phyloP scores from a whole-genome alignment of 768 basidiomycete species.

The Hebeloma cylindrosporum region DNA sequence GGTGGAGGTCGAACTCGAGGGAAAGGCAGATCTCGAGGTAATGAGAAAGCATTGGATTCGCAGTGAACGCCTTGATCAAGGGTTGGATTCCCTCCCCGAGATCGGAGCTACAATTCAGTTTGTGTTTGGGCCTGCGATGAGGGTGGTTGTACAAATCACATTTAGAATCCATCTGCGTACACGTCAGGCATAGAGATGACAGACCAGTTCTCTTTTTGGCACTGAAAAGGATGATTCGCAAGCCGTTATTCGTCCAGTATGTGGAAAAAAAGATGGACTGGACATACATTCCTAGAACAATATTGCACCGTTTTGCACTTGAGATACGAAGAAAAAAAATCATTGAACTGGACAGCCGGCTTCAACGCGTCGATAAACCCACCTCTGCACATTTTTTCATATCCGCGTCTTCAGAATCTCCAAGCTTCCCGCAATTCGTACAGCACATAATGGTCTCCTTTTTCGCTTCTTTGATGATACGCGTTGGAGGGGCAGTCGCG shows the following conservation, averaged over 20 bases:
- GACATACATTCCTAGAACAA: slow-evolving; percentile 16
- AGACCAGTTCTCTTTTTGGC: slow-evolving; percentile 19
- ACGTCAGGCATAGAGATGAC: background rate
- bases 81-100: slow-evolving; percentile 14
- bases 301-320: slow-evolving; percentile 17
- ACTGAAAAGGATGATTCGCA: slow-evolving; percentile 3
- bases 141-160: too few relatives aligned
- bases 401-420: slow-evolving; percentile 4
- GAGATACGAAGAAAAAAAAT: background rate
- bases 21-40: slow-evolving; percentile 18
- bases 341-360: background rate
- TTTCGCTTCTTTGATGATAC: slow-evolving; percentile 15
- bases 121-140: slow-evolving; percentile 16
- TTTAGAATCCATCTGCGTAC: background rate
- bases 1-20: slow-evolving; percentile 13
- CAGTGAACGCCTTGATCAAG: slow-evolving; percentile 17
- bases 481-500: slow-evolving; percentile 13
- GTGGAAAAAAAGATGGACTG: background rate
- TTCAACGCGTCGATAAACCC: background rate
- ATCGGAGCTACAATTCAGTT: slow-evolving; percentile 11
- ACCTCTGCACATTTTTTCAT: slow-evolving; percentile 14
- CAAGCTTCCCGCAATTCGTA: slow-evolving; percentile 14
- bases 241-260: background rate
- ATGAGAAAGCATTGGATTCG: slow-evolving; percentile 20
- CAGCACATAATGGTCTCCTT: slow-evolving; percentile 15